phyloP scores from a whole-genome alignment of 2,329 filamentous ascomycete species.

The Colletotrichum gigasporum region DNA sequence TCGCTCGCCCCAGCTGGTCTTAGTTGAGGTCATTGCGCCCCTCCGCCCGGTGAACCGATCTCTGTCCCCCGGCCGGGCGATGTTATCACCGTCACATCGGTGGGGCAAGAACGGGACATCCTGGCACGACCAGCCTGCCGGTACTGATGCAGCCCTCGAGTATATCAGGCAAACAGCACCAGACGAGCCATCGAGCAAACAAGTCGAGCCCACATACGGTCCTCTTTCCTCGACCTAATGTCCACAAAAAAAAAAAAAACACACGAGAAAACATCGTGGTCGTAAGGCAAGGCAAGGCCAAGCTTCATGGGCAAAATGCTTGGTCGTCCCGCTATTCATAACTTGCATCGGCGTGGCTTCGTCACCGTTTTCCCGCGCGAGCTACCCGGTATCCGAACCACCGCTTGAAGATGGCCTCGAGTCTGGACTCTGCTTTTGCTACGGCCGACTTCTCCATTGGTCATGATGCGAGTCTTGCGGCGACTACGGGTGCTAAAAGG shows the following conservation, averaged over 20 bases:
- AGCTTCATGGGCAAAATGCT: not conserved
- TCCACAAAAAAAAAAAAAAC: no score
- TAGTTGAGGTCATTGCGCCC: not conserved
- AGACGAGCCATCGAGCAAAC: constrained; percentile 13
- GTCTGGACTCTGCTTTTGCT: not conserved
- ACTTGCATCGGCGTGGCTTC: not conserved
- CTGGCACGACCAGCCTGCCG: not conserved
- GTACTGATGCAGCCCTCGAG: not conserved
- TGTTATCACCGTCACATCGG: not conserved
- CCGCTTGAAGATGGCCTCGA: not conserved
- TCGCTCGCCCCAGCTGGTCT: not conserved
- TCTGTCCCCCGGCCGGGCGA: not conserved
- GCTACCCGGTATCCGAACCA: not conserved
- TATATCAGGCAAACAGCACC: not conserved
- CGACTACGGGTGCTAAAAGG: constrained; percentile 5
- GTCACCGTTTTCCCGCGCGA: not conserved
- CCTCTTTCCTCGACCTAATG: no score
- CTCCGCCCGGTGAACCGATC: not conserved
- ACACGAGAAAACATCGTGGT: no score
- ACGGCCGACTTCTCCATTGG: not conserved
- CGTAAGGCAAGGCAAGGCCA: not conserved
- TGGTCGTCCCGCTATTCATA: not conserved
- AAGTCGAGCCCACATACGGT: no score
- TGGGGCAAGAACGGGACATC: not conserved
- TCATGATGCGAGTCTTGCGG: not conserved